Conservation (phyloP, 2,329 filamentous ascomycete genomes). For the Penicillium sp. region DNA sequence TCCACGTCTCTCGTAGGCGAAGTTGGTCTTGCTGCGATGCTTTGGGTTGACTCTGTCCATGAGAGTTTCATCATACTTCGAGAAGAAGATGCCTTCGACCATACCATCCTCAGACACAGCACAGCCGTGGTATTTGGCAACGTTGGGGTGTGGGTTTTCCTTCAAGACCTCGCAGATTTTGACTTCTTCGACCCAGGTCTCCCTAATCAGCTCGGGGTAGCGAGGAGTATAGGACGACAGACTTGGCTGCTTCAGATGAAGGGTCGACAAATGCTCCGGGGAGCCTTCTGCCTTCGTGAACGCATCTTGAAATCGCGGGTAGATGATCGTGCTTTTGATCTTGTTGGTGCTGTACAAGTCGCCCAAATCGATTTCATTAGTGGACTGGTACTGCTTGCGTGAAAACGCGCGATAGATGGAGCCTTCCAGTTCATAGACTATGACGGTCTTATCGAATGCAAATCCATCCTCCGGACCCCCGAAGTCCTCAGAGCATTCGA, state of each 20-base stretch:
- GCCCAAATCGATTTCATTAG: not conserved
- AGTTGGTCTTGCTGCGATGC: not conserved
- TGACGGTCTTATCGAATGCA: constrained; percentile 1
- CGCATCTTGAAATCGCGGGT: constrained; percentile 2
- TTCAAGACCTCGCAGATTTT: constrained; percentile 6
- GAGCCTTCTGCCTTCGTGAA: constrained; percentile 3
- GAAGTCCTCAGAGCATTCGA: constrained; percentile 8
- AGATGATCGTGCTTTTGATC: not conserved
- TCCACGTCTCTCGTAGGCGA: not conserved
- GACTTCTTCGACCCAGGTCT: constrained; percentile 1
- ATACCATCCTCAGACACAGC: not conserved
- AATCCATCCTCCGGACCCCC: not conserved
- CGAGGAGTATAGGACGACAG: constrained; percentile 2
- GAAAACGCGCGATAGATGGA: constrained; percentile 4
- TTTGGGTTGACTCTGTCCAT: constrained; percentile 2
- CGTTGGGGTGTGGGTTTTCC: constrained; percentile 2
- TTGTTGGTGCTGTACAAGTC: constrained; percentile 8
- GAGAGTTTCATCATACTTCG: constrained; percentile 5
- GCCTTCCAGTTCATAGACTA: constrained; percentile 5
- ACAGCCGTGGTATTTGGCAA: constrained; percentile 9
- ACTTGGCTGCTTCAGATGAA: constrained; percentile 6
- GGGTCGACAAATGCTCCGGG: not conserved
- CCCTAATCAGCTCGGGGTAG: not conserved
- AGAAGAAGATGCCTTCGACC: constrained; percentile 5
- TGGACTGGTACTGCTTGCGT: not conserved